Conservation (phyloP, 495 filamentous ascomycete genomes). For the Saxophila tyrrhenica region DNA sequence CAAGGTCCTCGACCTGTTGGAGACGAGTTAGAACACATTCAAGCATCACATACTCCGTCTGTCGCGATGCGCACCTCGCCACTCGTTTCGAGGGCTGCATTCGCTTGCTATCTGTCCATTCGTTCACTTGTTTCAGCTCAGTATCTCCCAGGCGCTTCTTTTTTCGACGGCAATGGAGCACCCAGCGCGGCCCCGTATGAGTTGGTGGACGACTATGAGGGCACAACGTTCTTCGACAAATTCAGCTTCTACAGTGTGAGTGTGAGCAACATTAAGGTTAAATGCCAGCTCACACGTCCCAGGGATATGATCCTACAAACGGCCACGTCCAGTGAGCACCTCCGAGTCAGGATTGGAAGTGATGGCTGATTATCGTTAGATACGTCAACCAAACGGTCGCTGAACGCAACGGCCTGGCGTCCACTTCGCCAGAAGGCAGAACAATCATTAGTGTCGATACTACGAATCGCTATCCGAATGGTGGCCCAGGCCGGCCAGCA, state of each 20-base stretch:
- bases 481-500: constrained; percentile 19
- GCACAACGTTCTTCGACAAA: constrained; percentile 22
- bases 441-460: constrained; percentile 16
- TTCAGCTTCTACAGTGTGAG: constrained; percentile 27
- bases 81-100: constrained; percentile 13
- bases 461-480: constrained; percentile 14
- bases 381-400: constrained; percentile 20
- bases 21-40: no score
- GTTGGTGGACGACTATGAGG: constrained; percentile 18
- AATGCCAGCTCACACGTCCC: background rate
- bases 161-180: constrained; percentile 10
- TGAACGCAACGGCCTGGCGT: constrained; percentile 13
- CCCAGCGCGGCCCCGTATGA: constrained; percentile 12
- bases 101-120: constrained; percentile 4
- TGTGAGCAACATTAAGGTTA: no score
- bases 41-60: no score
- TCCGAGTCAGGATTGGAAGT: background rate
- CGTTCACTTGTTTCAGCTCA: constrained; percentile 3
- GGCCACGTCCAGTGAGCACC: constrained; percentile 25
- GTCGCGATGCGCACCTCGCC: constrained; percentile 10
- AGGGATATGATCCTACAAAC: constrained; percentile 24
- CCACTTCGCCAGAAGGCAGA: constrained; percentile 7
- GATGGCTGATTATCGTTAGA: background rate
- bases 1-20: no score
- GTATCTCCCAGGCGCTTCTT: constrained; percentile 7